Conservation (phyloP, 306 rosid species). For the Senna tora region DNA sequence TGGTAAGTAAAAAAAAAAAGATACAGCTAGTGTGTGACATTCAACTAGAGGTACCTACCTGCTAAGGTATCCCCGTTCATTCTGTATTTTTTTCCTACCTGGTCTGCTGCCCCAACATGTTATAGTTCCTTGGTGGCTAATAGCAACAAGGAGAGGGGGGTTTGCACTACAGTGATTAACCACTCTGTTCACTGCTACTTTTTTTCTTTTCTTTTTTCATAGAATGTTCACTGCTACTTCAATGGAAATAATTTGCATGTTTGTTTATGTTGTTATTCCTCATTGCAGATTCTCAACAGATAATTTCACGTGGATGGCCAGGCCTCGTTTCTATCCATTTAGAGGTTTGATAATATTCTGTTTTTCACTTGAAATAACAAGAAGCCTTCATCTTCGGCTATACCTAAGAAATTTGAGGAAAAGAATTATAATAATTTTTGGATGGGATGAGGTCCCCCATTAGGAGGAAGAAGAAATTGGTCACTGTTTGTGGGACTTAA, state of each 20-base stretch:
- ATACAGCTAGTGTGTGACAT: slow-evolving; percentile 29
- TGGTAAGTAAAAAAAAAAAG: slow-evolving; percentile 8
- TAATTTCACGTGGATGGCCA: slow-evolving; percentile 83
- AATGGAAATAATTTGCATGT: slow-evolving; percentile 1
- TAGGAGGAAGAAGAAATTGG: slow-evolving; percentile 4
- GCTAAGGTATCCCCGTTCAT: too few species aligned
- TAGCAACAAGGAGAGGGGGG: slow-evolving; percentile 4
- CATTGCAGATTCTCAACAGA: slow-evolving; percentile 69
- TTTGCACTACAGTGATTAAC: slow-evolving; percentile 15
- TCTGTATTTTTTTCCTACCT: too few species aligned
- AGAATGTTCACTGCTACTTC: background rate
- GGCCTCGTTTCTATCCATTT: slow-evolving; percentile 80
- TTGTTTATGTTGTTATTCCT: slow-evolving; percentile 28
- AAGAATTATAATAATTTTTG: slow-evolving; percentile 9
- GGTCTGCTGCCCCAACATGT: slow-evolving; percentile 23
- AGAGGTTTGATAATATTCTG: slow-evolving; percentile 57
- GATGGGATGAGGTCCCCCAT: background rate
- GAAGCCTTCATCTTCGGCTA: slow-evolving; percentile 31
- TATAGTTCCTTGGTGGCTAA: background rate
- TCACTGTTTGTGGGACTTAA: background rate
- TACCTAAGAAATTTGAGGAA: slow-evolving; percentile 1
- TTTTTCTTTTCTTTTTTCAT: too few species aligned
- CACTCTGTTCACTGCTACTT: background rate
- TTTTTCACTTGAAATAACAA: slow-evolving; percentile 21
- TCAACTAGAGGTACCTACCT: background rate